Percentiles rank a stretch among this genome's conserved stretches.
Evolutionary conservation across 2,329 filamentous ascomycete species (phyloP).

Genomic region (Amylocarpus encephaloides): DNA sequence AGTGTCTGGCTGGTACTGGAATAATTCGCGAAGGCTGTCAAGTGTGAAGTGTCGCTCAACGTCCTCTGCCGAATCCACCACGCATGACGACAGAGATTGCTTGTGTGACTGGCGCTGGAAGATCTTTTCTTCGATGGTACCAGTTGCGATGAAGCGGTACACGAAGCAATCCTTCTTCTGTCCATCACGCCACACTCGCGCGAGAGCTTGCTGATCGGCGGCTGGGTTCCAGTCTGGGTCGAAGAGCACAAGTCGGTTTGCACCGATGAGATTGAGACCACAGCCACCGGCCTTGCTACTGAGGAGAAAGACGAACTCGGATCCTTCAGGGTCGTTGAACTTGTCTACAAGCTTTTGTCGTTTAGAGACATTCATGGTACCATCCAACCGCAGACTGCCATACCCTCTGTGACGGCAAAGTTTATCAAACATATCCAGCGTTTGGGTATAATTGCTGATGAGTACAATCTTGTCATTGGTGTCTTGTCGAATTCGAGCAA

Average conservation of each 20-base stretch:
- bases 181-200: constrained; percentile 96
- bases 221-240: constrained; percentile 98
- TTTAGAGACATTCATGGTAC: constrained; percentile 97
- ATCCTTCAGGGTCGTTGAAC: constrained; percentile 88
- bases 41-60: constrained; percentile 95
- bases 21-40: constrained; percentile 84
- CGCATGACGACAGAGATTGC: constrained; percentile 90
- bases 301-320: constrained; percentile 91
- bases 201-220: constrained; percentile 92
- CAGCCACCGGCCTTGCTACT: constrained; percentile 96
- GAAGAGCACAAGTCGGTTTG: constrained; percentile 90
- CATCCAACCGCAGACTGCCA: constrained; percentile 82
- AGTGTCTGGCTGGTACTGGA: constrained; percentile 82
- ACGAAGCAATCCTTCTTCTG: constrained; percentile 99
- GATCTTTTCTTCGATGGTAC: constrained; percentile 98
- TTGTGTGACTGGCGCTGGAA: constrained; percentile 99
- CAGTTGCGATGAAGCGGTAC: constrained; percentile 97
- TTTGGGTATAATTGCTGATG: constrained; percentile 97
- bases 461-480: constrained; percentile 99
- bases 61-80: constrained; percentile 93
- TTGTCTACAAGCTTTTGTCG: constrained; percentile 94
- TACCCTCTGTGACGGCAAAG: constrained; percentile 82
- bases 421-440: constrained; percentile 86
- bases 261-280: constrained; percentile 90
- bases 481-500: constrained; percentile 87